These are phyloP conservation scores for Sphaerostilbella broomeana DNA, from an alignment of 2,329 filamentous ascomycete species.

Conservation along the genomic window DNA sequence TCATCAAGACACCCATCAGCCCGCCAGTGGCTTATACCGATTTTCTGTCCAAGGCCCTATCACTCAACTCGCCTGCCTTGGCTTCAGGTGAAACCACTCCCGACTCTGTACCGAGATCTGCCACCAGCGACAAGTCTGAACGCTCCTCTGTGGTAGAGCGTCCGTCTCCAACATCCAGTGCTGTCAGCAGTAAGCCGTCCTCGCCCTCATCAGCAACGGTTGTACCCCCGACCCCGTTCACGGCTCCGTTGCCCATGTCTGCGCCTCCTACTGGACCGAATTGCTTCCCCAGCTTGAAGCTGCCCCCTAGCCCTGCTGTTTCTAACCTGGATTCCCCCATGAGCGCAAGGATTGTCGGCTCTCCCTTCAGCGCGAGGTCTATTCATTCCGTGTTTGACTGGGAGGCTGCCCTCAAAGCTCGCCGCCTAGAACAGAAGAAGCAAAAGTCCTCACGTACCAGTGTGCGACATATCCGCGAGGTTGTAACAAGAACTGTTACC, in stretches of 20 bases:
- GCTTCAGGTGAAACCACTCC: slow-evolving; percentile 44
- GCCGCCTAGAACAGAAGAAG: slow-evolving; percentile 53
- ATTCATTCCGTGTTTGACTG: slow-evolving; percentile 70
- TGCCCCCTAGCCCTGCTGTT: slow-evolving; percentile 68
- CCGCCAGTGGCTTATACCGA: slow-evolving; percentile 87
- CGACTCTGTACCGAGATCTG: slow-evolving; percentile 47
- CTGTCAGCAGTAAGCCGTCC: slow-evolving; percentile 27
- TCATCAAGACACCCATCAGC: slow-evolving; percentile 85
- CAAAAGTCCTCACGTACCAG: slow-evolving; percentile 54
- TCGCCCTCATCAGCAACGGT: slow-evolving; percentile 32
- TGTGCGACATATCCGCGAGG: slow-evolving; percentile 71
- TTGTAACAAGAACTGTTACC: slow-evolving; percentile 89
- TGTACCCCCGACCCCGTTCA: slow-evolving; percentile 44
- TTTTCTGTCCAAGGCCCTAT: slow-evolving; percentile 75
- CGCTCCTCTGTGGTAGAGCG: slow-evolving; percentile 51
- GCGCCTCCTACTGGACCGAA: slow-evolving; percentile 54
- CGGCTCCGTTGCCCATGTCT: slow-evolving; percentile 48
- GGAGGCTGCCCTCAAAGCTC: slow-evolving; percentile 63
- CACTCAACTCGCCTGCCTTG: slow-evolving; percentile 62
- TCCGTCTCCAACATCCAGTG: slow-evolving; percentile 36
- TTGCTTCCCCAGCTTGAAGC: slow-evolving; percentile 61
- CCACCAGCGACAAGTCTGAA: slow-evolving; percentile 49
- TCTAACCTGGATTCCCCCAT: slow-evolving; percentile 63
- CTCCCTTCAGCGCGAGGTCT: slow-evolving; percentile 65
- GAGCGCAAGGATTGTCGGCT: slow-evolving; percentile 54